Evolutionary conservation across 2,329 filamentous ascomycete genomes (phyloP).

Genomic region (Curvularia hawaiiensis): DNA sequence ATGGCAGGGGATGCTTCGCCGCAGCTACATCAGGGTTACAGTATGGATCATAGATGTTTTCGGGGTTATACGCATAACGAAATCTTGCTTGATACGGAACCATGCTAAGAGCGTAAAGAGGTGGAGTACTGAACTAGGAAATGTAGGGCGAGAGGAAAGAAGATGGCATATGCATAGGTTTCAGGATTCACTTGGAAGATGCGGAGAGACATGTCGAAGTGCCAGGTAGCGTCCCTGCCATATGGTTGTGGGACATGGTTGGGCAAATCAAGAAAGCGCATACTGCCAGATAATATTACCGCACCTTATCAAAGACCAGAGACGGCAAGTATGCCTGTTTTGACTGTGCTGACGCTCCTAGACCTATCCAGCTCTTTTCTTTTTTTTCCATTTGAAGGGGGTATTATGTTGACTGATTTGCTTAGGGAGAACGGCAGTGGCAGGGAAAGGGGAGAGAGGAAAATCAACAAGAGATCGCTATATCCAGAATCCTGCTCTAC

Average conservation of each 20-base stretch:
- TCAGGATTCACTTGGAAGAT: neutral
- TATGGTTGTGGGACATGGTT: neutral
- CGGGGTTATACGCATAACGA: slow-evolving; percentile 9
- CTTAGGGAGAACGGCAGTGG: neutral
- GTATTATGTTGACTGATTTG: neutral
- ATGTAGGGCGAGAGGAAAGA: slow-evolving; percentile 12
- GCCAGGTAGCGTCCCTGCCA: neutral
- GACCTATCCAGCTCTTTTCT: too few species aligned
- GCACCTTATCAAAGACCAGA: neutral
- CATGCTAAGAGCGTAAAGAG: slow-evolving; percentile 20
- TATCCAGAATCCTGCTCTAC: neutral
- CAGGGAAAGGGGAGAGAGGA: neutral
- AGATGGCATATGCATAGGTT: slow-evolving; percentile 12
- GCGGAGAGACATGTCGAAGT: neutral
- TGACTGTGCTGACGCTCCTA: neutral
- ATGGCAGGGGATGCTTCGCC: slow-evolving; percentile 11
- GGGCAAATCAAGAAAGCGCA: neutral
- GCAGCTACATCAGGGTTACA: neutral
- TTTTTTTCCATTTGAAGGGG: too few species aligned
- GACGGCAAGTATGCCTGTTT: neutral
- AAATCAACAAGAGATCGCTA: neutral
- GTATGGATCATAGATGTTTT: neutral
- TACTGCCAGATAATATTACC: neutral
- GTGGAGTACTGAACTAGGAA: slow-evolving; percentile 17
- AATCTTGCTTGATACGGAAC: slow-evolving; percentile 18